Base-by-base conservation (phyloP, 1,284 basidiomycete genomes). In the Lignosus rhinocerotis region DNA sequence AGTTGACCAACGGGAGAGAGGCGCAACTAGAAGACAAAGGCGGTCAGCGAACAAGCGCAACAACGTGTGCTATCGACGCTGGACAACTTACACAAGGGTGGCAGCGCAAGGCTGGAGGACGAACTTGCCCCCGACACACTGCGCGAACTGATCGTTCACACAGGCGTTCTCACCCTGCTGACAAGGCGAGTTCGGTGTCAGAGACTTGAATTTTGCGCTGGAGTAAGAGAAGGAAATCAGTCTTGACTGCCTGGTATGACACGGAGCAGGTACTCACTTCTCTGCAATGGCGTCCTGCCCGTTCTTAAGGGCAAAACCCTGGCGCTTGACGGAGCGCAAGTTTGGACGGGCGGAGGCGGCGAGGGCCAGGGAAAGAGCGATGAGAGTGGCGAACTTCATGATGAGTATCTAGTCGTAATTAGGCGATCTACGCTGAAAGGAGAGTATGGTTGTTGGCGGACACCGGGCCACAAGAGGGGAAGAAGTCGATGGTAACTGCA, bases 1-100 rank as follows among this genome's bases (percentile, higher is more conserved):
- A 73, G 72, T 85, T 84, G 51, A 85, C 83, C 42, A 87, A 76
- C n/a, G 85, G 85, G 48, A 87, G 78, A 6, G 83, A 83, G 34
- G 76, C 75, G 67, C 85, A 87, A 51, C 62, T 64, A 36, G n/a
- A 25, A 14, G 17, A 14, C 9, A 11, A 42, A 43, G 19, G 44
- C 36, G 45, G 47, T 52, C 19, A 51, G 48, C 48, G 7, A 16
- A 54, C 17, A n/a, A 25, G 38, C 49, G n/a, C 19, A n/a, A 25
- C 4, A n/a, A 34, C 8, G 12, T 30, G n/a, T n/a, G 38, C 9
- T 10, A 9, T 17, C 50, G 21, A 21, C 0, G 30, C 17, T 10
- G 14, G 17, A 14, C 17, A 2, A 53, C 60, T 55, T 39, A 61
- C 31, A 69, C 72, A 25, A 72, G 63, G 2, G 71, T 70, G 31